A percentile compares a stretch with the other conserved stretches of the same genome.
Evolutionary conservation across 2,329 filamentous ascomycete species (phyloP).

Genomic region (Penicillium rolfsii): DNA sequence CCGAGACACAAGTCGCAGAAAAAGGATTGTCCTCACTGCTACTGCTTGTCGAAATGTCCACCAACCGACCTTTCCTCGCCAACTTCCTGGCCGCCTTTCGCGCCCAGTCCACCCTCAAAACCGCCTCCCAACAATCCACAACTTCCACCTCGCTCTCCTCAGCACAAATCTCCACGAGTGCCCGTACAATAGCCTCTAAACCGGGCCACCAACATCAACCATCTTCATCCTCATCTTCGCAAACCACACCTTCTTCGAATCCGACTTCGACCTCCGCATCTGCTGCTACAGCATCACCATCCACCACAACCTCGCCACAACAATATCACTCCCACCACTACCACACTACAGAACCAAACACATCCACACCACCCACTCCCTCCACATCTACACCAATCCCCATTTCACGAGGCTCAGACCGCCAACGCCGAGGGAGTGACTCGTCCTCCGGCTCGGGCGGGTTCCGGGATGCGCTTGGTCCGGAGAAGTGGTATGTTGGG

Average conservation of each 20-base stretch:
- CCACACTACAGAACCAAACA: conserved; percentile 34
- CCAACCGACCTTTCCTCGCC: conserved; percentile 67
- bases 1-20: background rate
- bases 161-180: conserved; percentile 45
- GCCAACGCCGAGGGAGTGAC: conserved; percentile 52
- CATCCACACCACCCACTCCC: conserved; percentile 36
- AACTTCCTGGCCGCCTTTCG: conserved; percentile 70
- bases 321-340: conserved; percentile 38
- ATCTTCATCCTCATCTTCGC: conserved; percentile 11
- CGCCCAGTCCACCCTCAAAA: conserved; percentile 64
- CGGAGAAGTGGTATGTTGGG: conserved; percentile 57
- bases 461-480: conserved; percentile 51
- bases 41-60: conserved; percentile 55
- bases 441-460: conserved; percentile 52
- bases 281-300: conserved; percentile 13
- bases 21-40: background rate
- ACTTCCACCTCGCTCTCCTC: conserved; percentile 44
- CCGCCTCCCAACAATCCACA: conserved; percentile 50
- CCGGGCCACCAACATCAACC: conserved; percentile 26
- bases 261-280: conserved; percentile 36
- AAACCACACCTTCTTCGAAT: conserved; percentile 34
- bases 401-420: conserved; percentile 41
- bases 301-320: conserved; percentile 4
- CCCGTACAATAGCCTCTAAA: conserved; percentile 55
- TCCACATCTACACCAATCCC: conserved; percentile 44